phyloP scores from a whole-genome alignment of 192 early-diverging fungal species.

The Linnemannia hyalina region DNA sequence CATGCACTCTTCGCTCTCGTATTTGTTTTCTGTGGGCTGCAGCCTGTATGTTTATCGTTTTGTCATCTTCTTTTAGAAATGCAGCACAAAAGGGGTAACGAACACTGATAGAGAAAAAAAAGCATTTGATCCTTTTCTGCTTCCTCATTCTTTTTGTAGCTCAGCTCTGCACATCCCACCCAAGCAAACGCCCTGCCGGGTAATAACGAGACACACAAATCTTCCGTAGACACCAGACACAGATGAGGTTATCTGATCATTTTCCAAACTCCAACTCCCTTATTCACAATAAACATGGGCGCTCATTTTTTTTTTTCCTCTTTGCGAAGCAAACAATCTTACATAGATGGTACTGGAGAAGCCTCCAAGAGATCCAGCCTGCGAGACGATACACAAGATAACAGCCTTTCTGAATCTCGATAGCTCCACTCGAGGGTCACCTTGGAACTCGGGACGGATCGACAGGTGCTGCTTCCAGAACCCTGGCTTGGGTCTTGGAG shows the following conservation, averaged over 20 bases:
- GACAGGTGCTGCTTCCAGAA: conserved; percentile 32
- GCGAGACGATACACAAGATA: conserved; percentile 38
- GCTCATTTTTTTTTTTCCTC: neutral
- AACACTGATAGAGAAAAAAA: neutral
- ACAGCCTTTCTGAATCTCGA: conserved; percentile 34
- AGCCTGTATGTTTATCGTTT: neutral
- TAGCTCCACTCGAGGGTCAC: conserved; percentile 34
- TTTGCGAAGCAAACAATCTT: neutral
- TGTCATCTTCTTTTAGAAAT: conserved; percentile 1
- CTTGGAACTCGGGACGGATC: conserved; percentile 27
- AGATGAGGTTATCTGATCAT: conserved; percentile 12
- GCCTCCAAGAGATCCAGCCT: conserved; percentile 47
- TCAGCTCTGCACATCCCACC: neutral
- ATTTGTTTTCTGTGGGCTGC: neutral
- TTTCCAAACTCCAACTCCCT: neutral
- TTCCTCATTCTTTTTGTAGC: neutral
- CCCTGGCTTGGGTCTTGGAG: neutral
- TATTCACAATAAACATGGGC: neutral
- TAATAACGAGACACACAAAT: neutral
- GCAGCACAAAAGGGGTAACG: neutral
- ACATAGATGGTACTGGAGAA: conserved; percentile 54
- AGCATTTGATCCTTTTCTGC: neutral
- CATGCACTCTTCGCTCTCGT: no score
- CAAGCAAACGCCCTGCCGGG: neutral
- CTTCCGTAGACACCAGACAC: neutral